Evolutionary conservation across 1,284 basidiomycete genomes (phyloP).

Genomic region (Rhodotorula sp.): DNA sequence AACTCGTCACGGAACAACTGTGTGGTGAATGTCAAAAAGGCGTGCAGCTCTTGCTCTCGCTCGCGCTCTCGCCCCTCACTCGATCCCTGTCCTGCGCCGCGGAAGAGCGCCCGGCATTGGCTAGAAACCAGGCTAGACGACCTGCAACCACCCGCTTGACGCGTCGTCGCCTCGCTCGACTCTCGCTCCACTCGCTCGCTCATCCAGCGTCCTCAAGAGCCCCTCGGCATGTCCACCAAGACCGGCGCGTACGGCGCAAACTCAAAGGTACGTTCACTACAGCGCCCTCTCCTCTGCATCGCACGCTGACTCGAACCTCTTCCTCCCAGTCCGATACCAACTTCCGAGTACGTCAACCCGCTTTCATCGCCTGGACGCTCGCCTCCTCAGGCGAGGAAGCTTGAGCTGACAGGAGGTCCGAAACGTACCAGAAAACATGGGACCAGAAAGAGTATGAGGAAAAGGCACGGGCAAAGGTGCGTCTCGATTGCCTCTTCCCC

Average conservation of each 20-base stretch:
- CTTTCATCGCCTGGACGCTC: neutral
- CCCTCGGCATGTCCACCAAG: conserved; percentile 7
- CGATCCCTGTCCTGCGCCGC: too few relatives aligned
- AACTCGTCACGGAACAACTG: too few relatives aligned
- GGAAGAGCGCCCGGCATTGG: too few relatives aligned
- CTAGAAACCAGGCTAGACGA: too few relatives aligned
- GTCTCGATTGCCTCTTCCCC: neutral
- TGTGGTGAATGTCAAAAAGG: too few relatives aligned
- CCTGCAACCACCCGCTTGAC: too few relatives aligned
- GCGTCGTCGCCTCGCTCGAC: neutral
- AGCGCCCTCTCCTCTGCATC: neutral
- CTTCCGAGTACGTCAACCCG: conserved; percentile 23
- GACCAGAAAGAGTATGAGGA: conserved; percentile 45
- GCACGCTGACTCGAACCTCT: neutral
- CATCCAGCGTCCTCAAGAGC: neutral
- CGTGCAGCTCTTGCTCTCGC: too few relatives aligned
- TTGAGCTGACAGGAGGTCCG: too few relatives aligned
- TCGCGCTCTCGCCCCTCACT: too few relatives aligned
- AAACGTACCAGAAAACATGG: conserved; percentile 45
- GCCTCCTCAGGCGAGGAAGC: too few relatives aligned
- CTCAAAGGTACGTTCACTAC: conserved; percentile 21
- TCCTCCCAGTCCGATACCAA: conserved; percentile 29
- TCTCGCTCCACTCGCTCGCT: neutral
- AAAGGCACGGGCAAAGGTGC: conserved; percentile 43
- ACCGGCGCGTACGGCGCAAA: conserved; percentile 36